These are phyloP conservation scores for Thermochaetoides dissita DNA, from an alignment of 2,329 filamentous ascomycete species.

Conservation along the genomic window DNA sequence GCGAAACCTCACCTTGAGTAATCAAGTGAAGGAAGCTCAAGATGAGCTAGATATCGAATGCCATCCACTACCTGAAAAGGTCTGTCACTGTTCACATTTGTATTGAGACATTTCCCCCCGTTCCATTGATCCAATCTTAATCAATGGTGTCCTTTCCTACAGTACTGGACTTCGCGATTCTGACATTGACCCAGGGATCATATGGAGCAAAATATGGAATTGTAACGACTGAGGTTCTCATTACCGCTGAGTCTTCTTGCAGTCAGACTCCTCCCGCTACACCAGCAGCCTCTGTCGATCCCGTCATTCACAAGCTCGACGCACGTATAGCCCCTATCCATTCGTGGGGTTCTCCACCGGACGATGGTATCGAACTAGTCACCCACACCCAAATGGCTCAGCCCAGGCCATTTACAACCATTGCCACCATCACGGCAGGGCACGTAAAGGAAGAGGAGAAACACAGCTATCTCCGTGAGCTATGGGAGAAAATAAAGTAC, in stretches of 20 bases:
- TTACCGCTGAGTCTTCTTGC: constrained; percentile 21
- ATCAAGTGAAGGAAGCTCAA: constrained; percentile 22
- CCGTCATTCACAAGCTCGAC: constrained; percentile 8
- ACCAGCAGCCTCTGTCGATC: constrained; percentile 11
- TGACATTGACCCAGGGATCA: constrained; percentile 9
- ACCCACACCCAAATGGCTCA: no score
- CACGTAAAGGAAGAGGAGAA: background rate
- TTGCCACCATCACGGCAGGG: constrained; percentile 14
- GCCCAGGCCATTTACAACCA: constrained; percentile 11
- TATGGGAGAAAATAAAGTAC: constrained; percentile 16
- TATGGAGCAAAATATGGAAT: constrained; percentile 30
- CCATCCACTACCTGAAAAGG: constrained; percentile 14
- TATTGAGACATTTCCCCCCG: no score
- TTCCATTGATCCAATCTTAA: no score
- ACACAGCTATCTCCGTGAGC: background rate
- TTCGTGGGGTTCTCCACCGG: no score
- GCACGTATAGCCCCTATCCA: no score
- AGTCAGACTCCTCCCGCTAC: constrained; percentile 11
- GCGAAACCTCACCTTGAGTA: constrained; percentile 38
- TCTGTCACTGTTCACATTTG: constrained; percentile 8
- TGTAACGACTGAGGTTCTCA: constrained; percentile 38
- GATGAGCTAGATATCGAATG: constrained; percentile 12
- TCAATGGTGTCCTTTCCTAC: no score
- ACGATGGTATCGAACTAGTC: no score
- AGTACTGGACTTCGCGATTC: background rate